phyloP scores from a whole-genome alignment of 176 grass and related monocot species.

The Pontederia crassipes region DNA sequence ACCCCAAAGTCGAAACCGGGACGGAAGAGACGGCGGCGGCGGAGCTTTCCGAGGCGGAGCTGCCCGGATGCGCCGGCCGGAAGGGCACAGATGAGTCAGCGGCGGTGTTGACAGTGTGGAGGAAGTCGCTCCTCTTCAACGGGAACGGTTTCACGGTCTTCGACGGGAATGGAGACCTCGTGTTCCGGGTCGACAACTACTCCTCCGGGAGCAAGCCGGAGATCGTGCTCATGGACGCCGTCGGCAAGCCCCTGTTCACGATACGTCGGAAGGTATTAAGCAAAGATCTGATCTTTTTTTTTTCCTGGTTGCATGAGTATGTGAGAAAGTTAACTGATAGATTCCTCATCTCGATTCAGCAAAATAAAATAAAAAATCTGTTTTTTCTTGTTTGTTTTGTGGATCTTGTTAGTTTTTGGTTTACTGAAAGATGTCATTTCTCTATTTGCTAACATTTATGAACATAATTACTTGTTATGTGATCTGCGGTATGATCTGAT shows the following conservation, averaged over 20 bases:
- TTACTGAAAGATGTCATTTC: too few species aligned
- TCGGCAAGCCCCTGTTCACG: conserved; percentile 7
- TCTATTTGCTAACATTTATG: too few species aligned
- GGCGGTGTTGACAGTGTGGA: conserved; percentile 9
- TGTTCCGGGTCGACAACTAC: conserved; percentile 17
- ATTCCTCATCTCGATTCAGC: too few species aligned
- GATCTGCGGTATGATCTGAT: too few species aligned
- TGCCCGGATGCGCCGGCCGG: neutral
- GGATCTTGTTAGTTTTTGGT: too few species aligned
- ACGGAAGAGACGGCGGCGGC: neutral
- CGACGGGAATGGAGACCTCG: conserved; percentile 4
- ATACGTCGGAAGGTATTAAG: conserved; percentile 1
- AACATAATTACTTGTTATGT: too few species aligned
- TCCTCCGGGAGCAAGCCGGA: neutral
- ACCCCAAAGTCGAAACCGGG: neutral
- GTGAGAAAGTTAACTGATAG: too few species aligned
- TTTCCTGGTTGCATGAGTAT: neutral
- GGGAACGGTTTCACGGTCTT: conserved; percentile 20
- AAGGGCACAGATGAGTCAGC: neutral
- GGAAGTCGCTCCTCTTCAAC: conserved; percentile 18
- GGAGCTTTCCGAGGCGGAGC: neutral
- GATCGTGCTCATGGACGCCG: conserved; percentile 13
- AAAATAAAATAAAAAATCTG: too few species aligned
- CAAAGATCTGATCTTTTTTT: too few species aligned
- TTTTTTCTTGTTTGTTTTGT: too few species aligned